Evolutionary conservation across 345 rosid genomes (phyloP).

Genomic region (Clausena lansium): DNA sequence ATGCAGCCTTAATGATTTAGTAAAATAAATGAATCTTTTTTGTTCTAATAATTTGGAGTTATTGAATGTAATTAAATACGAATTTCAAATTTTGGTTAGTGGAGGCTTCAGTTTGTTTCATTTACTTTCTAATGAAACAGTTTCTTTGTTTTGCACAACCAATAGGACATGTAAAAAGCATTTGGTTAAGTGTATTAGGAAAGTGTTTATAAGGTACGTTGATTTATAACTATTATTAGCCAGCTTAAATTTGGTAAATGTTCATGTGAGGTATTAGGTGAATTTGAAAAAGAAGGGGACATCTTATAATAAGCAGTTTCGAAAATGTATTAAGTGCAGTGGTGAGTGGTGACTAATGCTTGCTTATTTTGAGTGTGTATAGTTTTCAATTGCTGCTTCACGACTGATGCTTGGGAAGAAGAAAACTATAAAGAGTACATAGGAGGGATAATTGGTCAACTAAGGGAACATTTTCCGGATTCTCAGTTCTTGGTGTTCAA

Average conservation of each 20-base stretch:
- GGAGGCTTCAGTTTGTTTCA: background rate
- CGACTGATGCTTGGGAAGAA: slow-evolving; percentile 63
- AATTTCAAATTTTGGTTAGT: background rate
- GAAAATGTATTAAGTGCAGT: background rate
- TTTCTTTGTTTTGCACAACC: background rate
- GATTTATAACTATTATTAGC: background rate
- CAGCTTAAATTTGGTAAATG: background rate
- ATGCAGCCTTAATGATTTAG: background rate
- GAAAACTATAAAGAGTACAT: slow-evolving; percentile 59
- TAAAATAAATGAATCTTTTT: background rate
- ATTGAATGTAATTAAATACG: background rate
- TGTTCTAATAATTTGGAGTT: too few relatives aligned
- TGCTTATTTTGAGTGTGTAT: slow-evolving; percentile 17
- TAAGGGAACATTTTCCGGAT: slow-evolving; percentile 73
- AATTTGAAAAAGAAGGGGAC: too few relatives aligned
- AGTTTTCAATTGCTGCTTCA: slow-evolving; percentile 94
- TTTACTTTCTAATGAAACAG: background rate
- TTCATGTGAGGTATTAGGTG: too few relatives aligned
- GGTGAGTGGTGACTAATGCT: slow-evolving; percentile 14
- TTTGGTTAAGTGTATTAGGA: background rate
- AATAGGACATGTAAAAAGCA: background rate
- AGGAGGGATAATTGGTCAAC: slow-evolving; percentile 62
- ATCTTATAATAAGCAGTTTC: too few relatives aligned
- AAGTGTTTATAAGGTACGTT: background rate
- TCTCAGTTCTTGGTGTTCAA: slow-evolving; percentile 82